phyloP scores from a whole-genome alignment of 352 stramenopile species.

The Phytophthora brassicae region DNA sequence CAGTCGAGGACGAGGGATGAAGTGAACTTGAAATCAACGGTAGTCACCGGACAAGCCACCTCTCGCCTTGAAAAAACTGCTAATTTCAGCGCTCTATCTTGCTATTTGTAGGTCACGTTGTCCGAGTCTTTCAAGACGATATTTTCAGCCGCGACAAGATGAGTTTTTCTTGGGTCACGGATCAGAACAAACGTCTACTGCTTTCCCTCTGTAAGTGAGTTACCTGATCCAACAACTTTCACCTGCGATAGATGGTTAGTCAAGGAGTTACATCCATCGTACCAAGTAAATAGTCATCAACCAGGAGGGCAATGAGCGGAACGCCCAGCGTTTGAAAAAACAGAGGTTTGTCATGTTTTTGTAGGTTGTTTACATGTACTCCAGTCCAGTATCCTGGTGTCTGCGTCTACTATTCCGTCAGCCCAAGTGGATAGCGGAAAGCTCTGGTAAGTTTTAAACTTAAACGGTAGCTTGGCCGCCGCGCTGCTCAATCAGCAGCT shows the following conservation, averaged over 20 bases:
- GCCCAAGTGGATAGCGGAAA: slow-evolving; percentile 11
- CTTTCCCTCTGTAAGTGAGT: neutral
- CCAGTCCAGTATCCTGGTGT: slow-evolving; percentile 30
- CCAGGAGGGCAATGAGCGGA: slow-evolving; percentile 12
- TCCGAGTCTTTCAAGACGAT: slow-evolving; percentile 22
- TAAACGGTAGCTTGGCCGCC: slow-evolving; percentile 82
- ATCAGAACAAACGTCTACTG: slow-evolving; percentile 17
- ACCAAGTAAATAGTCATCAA: too few relatives aligned
- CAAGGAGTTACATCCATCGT: neutral
- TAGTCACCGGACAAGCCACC: slow-evolving; percentile 30
- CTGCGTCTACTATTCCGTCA: slow-evolving; percentile 30
- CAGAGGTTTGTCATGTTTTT: slow-evolving; percentile 30
- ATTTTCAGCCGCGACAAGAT: slow-evolving; percentile 28
- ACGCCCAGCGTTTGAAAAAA: slow-evolving; percentile 17
- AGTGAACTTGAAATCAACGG: slow-evolving; percentile 28
- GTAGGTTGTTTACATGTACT: slow-evolving; percentile 31
- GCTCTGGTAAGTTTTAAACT: slow-evolving; percentile 21
- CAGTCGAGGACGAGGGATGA: slow-evolving; percentile 33
- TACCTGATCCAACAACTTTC: neutral
- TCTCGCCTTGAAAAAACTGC: slow-evolving; percentile 20
- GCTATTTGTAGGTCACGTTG: slow-evolving; percentile 21
- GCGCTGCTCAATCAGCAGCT: slow-evolving; percentile 86
- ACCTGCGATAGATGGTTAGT: slow-evolving; percentile 5
- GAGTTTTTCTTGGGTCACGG: slow-evolving; percentile 19
- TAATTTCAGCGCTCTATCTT: slow-evolving; percentile 18